These are phyloP conservation scores for Porcisia hertigi DNA, from an alignment of 208 protist genomes.

Conservation along the genomic window DNA sequence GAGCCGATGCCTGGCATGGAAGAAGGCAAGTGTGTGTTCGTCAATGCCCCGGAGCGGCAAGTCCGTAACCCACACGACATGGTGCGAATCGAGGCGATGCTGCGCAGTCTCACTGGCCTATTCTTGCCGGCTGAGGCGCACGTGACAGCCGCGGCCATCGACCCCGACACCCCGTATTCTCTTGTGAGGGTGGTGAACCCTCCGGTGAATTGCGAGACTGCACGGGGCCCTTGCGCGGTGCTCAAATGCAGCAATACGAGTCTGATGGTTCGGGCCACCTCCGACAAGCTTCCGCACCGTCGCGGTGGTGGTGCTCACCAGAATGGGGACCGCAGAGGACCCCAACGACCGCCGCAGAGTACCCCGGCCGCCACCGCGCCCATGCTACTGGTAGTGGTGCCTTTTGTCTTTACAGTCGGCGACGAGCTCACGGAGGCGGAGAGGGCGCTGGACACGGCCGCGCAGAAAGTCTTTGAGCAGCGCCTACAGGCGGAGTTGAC, in stretches of 20 bases:
- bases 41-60: slow-evolving; percentile 58
- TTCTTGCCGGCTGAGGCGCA: slow-evolving; percentile 15
- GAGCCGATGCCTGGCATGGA: slow-evolving; percentile 65
- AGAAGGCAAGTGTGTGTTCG: slow-evolving; percentile 65
- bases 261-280: slow-evolving; percentile 15
- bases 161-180: slow-evolving; percentile 61
- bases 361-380: background rate
- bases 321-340: background rate
- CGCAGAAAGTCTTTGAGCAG: slow-evolving; percentile 63
- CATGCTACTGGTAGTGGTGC: slow-evolving; percentile 52
- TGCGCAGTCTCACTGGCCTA: slow-evolving; percentile 10
- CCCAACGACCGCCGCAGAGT: background rate
- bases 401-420: slow-evolving; percentile 74
- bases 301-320: slow-evolving; percentile 12
- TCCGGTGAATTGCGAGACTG: slow-evolving; percentile 35
- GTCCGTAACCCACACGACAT: slow-evolving; percentile 63
- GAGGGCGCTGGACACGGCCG: slow-evolving; percentile 69
- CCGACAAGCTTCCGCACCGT: slow-evolving; percentile 14
- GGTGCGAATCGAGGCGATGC: slow-evolving; percentile 40
- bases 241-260: slow-evolving; percentile 23
- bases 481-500: slow-evolving; percentile 57
- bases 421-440: slow-evolving; percentile 86
- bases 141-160: slow-evolving; percentile 52
- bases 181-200: slow-evolving; percentile 75
- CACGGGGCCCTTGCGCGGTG: slow-evolving; percentile 51